Base-by-base conservation (phyloP, 2,329 filamentous ascomycete species). In the Colletotrichum sp. region DNA sequence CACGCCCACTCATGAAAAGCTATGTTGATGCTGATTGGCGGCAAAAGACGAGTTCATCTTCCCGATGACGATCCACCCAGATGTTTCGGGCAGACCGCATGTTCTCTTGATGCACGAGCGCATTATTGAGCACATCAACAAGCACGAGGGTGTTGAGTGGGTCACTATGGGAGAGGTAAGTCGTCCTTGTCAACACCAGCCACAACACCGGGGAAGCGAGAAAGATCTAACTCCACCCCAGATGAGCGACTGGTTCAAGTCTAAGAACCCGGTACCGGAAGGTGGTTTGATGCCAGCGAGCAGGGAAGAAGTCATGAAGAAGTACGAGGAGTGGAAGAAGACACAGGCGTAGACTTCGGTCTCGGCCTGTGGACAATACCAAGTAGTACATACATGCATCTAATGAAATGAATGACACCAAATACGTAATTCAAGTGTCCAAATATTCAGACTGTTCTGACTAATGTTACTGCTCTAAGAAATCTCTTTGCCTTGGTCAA, bases 11-110 rank as follows among this genome's bases (percentile, higher is more conserved):
- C 0, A 13, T 12, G 9, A 10, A 26, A 55, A 2, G 24, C 13
- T n/a, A 13, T 24, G 4, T 24, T 21, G 64, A 13, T 28, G n/a
- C 55, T 68, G 65, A 28, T 24, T 30, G 34, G 21, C 7, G 24
- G 6, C 30, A 7, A 43, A 38, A 75, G 93, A 95, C 78, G 92
- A 94, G 78, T 95, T 95, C 77, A 90, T 95, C 65, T 95, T 95
- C 79, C 93, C 94, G 0, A 94, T 95, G 84, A 95, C 93, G 0
- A 93, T 95, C 55, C 94, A 95, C 82, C 94, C 94, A 0, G 94
- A 95, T 80, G 92, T 94, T 0, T 92, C 90, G 3, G 94, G 94
- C 0, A 87, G 93, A 16, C 94, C 94, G 0, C 94, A 95, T 82
- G 94, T 92, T 1, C 79, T 95, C 32, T 84, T 94, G 8, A 94